Base-by-base conservation (phyloP, 2,329 filamentous ascomycete species). In the Thelonectria discophora region DNA sequence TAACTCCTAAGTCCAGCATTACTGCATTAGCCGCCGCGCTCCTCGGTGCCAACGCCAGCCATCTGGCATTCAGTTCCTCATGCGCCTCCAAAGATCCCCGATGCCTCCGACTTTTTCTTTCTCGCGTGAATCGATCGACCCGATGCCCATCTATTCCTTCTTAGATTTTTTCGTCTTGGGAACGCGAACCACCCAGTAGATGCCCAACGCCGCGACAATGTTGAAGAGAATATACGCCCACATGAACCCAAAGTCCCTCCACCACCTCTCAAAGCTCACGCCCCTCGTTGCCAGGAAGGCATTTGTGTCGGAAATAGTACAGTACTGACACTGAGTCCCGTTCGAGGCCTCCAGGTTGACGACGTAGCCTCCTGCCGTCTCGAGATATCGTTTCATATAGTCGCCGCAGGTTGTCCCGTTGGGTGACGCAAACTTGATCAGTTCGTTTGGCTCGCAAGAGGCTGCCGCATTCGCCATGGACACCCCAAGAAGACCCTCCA, bases 201-300 rank as follows among this genome's bases (percentile, higher is more conserved):
- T 72, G 10, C 75, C 66, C 8, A 85, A 69, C 0, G 82, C 81
- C 1, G 78, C 80, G 27, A 75, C 72, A 32, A 83, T 71, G 62
- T 86, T 86, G 71, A 86, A 84, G 13, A 76, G 73, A 53, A 83
- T 78, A 57, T 83, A 86, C 0, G 76, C 79, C 75, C 81, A 85
- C 55, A 85, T 75, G 21, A 87, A 75, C 3, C 84, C 84, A 56
- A 82, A 83, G 64, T 87, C 84, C 47, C 84, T 79, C 84, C 84
- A 87, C 30, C 82, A 73, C 46, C 85, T 70, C 43, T 70, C 71
- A 65, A 82, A 86, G 49, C 74, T 76, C 56, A 83, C 79, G 45
- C 77, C 77, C 47, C 80, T 76, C 0, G 45, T 64, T 1, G 77
- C 62, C 60, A 81, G 63, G 64, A 79, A 79, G 5, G 65, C 59